Percentiles rank a stretch among this genome's conserved stretches.
Conservation (phyloP, 306 rosid species). For the Sicyos baderoa region DNA sequence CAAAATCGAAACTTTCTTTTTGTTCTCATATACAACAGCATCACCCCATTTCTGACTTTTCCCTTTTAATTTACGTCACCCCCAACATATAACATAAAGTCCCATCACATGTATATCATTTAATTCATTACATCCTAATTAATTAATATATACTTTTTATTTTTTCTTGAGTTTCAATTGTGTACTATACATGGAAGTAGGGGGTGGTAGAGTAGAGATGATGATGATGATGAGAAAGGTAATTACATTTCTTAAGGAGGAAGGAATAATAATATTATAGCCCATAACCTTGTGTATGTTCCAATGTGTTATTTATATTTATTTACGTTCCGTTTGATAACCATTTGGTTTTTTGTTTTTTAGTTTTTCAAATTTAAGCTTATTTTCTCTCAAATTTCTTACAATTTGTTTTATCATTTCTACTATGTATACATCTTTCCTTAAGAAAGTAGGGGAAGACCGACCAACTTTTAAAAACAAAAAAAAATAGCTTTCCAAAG, state of each 20-base stretch:
- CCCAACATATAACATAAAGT: neutral
- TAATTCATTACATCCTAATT: too few species aligned
- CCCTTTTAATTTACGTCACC: neutral
- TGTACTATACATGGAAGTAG: neutral
- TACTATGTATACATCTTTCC: too few species aligned
- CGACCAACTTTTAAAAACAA: too few species aligned
- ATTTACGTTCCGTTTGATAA: too few species aligned
- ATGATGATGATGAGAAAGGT: neutral
- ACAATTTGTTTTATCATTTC: too few species aligned
- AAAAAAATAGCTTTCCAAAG: too few species aligned
- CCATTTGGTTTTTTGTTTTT: too few species aligned
- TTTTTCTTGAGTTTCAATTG: too few species aligned
- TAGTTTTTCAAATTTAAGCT: too few species aligned
- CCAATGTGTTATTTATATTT: neutral
- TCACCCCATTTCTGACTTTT: neutral
- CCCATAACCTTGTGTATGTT: conserved; percentile 4
- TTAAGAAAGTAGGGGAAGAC: too few species aligned
- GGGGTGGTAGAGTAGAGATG: neutral
- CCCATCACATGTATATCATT: neutral
- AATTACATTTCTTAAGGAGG: neutral
- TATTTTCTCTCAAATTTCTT: too few species aligned
- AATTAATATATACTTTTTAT: too few species aligned
- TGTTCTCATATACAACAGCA: neutral
- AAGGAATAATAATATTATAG: neutral
- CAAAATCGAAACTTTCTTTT: conserved; percentile 19